phyloP scores from a whole-genome alignment of 2,329 filamentous ascomycete genomes.

The Botrytis pseudocinerea region DNA sequence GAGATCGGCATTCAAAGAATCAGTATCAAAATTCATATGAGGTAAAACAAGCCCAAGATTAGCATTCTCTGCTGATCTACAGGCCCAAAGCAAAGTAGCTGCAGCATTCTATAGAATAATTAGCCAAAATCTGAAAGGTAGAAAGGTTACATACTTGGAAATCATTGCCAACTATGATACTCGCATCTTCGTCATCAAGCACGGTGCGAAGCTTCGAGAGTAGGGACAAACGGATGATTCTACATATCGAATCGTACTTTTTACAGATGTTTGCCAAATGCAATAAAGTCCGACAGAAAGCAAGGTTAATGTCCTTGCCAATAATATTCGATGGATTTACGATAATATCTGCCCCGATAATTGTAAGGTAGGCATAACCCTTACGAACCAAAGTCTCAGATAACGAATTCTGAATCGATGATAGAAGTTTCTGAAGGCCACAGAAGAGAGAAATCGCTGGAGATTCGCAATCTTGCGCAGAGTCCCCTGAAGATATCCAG shows the following conservation, averaged over 20 bases:
- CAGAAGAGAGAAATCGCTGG: constrained; percentile 28
- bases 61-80: constrained; percentile 20
- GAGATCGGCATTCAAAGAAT: constrained; percentile 34
- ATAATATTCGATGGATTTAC: constrained; percentile 27
- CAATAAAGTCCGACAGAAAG: constrained; percentile 33
- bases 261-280: constrained; percentile 34
- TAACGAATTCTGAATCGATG: constrained; percentile 27
- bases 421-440: constrained; percentile 34
- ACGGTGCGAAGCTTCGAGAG: constrained; percentile 30
- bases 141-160: constrained; percentile 33
- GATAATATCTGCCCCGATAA: constrained; percentile 36
- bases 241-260: constrained; percentile 32
- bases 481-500: constrained; percentile 22
- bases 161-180: constrained; percentile 29
- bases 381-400: constrained; percentile 37
- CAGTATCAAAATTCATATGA: constrained; percentile 31
- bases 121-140: constrained; percentile 15
- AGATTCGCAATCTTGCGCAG: constrained; percentile 25
- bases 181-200: constrained; percentile 23
- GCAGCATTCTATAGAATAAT: constrained; percentile 30
- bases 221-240: constrained; percentile 31
- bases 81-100: constrained; percentile 31
- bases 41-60: not conserved
- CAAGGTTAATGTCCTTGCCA: constrained; percentile 24
- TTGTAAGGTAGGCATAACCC: constrained; percentile 36